These are phyloP conservation scores for Coriolopsis trogii DNA, from an alignment of 1,284 basidiomycete species.

Conservation along the genomic window DNA sequence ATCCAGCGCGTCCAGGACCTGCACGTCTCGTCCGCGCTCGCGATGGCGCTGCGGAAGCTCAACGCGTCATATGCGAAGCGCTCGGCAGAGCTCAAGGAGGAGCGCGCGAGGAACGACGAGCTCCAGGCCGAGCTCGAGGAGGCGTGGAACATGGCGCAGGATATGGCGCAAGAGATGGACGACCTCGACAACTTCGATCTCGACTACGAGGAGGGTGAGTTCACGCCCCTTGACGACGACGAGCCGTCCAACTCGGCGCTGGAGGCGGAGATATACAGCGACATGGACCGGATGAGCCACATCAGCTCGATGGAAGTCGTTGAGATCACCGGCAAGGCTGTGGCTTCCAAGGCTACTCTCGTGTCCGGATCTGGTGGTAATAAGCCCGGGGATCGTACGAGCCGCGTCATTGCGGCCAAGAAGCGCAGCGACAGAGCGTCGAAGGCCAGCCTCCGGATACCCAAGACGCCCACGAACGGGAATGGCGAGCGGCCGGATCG, in stretches of 20 bases:
- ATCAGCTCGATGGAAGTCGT: constrained; percentile 33
- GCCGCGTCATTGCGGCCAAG: constrained; percentile 58
- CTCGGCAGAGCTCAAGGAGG: constrained; percentile 53
- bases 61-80: constrained; percentile 73
- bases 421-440: constrained; percentile 60
- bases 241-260: constrained; percentile 37
- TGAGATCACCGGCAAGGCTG: constrained; percentile 37
- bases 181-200: constrained; percentile 43
- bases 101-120: constrained; percentile 49
- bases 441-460: constrained; percentile 60
- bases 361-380: constrained; percentile 23
- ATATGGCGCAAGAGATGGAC: constrained; percentile 70
- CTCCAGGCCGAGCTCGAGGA: constrained; percentile 77
- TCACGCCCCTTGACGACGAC: constrained; percentile 35
- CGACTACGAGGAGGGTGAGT: constrained; percentile 36
- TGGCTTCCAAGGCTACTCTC: constrained; percentile 35
- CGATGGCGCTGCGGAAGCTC: constrained; percentile 75
- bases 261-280: constrained; percentile 26
- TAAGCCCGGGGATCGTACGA: constrained; percentile 23
- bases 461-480: constrained; percentile 30
- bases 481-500: constrained; percentile 21
- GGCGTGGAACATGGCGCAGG: constrained; percentile 77
- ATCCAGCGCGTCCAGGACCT: constrained; percentile 59
- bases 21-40: constrained; percentile 73
- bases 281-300: constrained; percentile 27